Percentiles rank a stretch among this genome's conserved stretches.
phyloP scores from a whole-genome alignment of 2,329 filamentous ascomycete species.

The Chalara sp. region DNA sequence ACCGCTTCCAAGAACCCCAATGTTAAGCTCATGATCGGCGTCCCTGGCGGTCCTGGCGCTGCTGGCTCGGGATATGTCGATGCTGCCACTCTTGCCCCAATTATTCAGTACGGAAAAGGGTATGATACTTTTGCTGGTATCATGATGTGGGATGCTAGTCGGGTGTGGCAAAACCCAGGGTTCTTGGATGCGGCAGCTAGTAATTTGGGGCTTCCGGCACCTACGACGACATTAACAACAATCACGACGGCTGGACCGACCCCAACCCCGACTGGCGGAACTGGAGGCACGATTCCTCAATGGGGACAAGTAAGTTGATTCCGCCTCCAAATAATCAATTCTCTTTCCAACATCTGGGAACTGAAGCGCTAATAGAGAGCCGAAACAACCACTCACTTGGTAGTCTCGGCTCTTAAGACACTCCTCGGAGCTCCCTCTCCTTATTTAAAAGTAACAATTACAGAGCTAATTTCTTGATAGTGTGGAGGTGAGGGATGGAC shows the following conservation, averaged over 20 bases:
- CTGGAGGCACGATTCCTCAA: conserved; percentile 11
- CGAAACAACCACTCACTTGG: too few relatives aligned
- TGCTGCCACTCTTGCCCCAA: conserved; percentile 37
- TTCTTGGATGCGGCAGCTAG: conserved; percentile 34
- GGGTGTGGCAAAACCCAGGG: conserved; percentile 50
- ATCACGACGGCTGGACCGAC: conserved; percentile 10
- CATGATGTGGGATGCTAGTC: conserved; percentile 64
- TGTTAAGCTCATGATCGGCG: conserved; percentile 55
- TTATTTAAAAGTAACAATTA: not conserved
- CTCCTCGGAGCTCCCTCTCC: not conserved
- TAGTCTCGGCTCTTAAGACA: too few relatives aligned
- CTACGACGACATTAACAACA: conserved; percentile 9
- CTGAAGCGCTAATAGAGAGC: too few relatives aligned
- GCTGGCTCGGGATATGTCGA: conserved; percentile 51
- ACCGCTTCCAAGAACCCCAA: conserved; percentile 47
- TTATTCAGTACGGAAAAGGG: conserved; percentile 46
- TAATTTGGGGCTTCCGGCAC: conserved; percentile 7
- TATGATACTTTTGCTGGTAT: conserved; percentile 59
- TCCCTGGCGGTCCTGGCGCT: conserved; percentile 39
- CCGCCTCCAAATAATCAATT: not conserved
- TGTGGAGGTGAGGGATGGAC: conserved; percentile 18
- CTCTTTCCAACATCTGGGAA: not conserved
- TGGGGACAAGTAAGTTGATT: conserved; percentile 2
- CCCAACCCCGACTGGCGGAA: not conserved
- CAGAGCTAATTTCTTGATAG: not conserved